Evolutionary conservation across 1,139 yeast genomes (phyloP), one percentile per base, ranked within the genome.

Genomic region (Yamadazyma sp.): DNA sequence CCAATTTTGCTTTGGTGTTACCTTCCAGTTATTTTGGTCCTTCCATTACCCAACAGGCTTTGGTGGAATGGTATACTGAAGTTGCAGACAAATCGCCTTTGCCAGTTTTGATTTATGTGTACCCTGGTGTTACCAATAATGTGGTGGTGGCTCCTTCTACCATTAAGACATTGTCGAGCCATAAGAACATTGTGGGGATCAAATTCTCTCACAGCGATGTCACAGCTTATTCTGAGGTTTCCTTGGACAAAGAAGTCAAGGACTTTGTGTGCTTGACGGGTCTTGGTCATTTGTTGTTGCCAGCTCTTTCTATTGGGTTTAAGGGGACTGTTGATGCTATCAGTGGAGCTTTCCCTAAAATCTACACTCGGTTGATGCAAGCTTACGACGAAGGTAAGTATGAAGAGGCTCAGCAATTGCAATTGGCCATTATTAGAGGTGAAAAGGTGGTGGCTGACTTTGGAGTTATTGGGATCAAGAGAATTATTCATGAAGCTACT

Each of bases 71-170:
- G 67, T 71, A 62, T 53, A 53, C 56, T 14, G 61, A 56, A 21
- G 70, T 75, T 23, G 79, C 79, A 18, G 73, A 71, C 43, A 53
- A 57, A 26, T 54, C 74, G 8, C 61, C 61, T 1, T 50, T 75
- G 37, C 80, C 80, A 26, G 58, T 75, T 29, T 50, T 75, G 48
- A 61, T 75, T 41, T 75, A 75, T 61, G 63, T 72, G 45, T 75
- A 64, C 55, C 80, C 80, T 13, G 78, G 78, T 8, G 77, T 70
- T 25, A 57, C 64, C 33, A 69, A 68, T 43, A 62, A 62, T 20
- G 59, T 67, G 34, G 56, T 50, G 29, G 53, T 69, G 23, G 44
- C 53, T 13, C 58, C 63, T 4, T 57, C 54, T 17, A 57, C 67
- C 22, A 58, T 66, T 40, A 54, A 51, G 37, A 49, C 50, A 28